phyloP scores from a whole-genome alignment of 2,329 filamentous ascomycete species.

The Verticillium isaacii region DNA sequence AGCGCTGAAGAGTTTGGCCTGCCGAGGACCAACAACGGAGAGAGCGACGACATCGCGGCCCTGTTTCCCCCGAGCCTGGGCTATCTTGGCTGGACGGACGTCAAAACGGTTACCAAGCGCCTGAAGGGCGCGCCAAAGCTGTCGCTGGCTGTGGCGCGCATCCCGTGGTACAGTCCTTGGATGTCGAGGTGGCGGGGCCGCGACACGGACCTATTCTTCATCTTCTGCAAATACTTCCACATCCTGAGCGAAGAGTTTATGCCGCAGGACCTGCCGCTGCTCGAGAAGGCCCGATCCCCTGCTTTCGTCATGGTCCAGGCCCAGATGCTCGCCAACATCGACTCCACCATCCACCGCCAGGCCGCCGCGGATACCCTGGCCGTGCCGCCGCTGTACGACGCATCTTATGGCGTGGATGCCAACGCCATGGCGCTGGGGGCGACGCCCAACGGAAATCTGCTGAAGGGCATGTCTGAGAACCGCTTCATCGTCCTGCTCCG shows the following conservation, averaged over 20 bases:
- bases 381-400: constrained; percentile 37
- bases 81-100: constrained; percentile 51
- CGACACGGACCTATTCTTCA: constrained; percentile 86
- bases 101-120: constrained; percentile 42
- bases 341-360: constrained; percentile 79
- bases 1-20: constrained; percentile 66
- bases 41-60: constrained; percentile 60
- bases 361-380: constrained; percentile 43
- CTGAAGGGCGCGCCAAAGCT: constrained; percentile 62
- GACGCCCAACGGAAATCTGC: constrained; percentile 57
- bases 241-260: constrained; percentile 72
- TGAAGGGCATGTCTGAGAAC: constrained; percentile 84
- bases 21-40: constrained; percentile 46
- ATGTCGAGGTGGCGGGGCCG: constrained; percentile 78
- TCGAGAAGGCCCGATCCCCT: constrained; percentile 61
- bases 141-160: constrained; percentile 63
- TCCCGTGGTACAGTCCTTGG: constrained; percentile 86
- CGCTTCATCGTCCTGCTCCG: constrained; percentile 76
- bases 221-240: constrained; percentile 86
- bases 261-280: constrained; percentile 46
- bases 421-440: constrained; percentile 58
- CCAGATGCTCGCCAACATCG: constrained; percentile 73
- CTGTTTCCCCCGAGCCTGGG: constrained; percentile 66
- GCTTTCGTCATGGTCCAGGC: constrained; percentile 77
- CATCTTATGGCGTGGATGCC: constrained; percentile 56